Evolutionary conservation across 192 early-diverging fungal species (phyloP), one percentile per base, ranked within the genome.

Genomic region (Chytriomyces sp.): DNA sequence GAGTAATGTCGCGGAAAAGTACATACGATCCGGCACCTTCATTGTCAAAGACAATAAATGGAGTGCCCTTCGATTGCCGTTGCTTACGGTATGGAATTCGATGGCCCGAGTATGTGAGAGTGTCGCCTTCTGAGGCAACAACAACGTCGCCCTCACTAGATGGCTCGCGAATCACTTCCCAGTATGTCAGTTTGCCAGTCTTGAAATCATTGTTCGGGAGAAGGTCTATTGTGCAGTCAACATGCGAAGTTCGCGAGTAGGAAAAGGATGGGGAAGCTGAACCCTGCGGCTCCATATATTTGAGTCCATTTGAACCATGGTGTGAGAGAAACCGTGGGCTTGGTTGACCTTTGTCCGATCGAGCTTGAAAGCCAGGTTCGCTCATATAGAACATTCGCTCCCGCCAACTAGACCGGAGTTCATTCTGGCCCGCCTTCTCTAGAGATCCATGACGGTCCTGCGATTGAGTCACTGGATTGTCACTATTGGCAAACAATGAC

Each of bases 11-110:
- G 14, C 44, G 37, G 44, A 31, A 49, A 12, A 64, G 30, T 3
- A 64, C 63, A 41, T 64, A 64, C 2, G 63, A 64, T 7, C 63
- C 63, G 25, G 63, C 40, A 14, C 63, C 63, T 22, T 64, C 40
- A 31, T 64, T 64, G 39, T 64, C 44, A 49, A 64, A 64, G 19
- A 64, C 40, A 6, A 28, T 41, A 4, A 64, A 28, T 22, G 39
- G 39, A 49, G 44, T n/a, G 44, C 2, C 44, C 22, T 1, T n/a
- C 1, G 3, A 49, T 49, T 19, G 0, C n/a, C 56, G 19, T n/a
- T 25, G n/a, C 56, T 58, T n/a, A n/a, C n/a, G n/a, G n/a, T n/a
- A n/a, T n/a, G n/a, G n/a, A n/a, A n/a, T n/a, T n/a, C n/a, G 5
- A 7, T 12, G 22, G 30, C 56, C 19, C 12, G 56, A 58, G 30